A percentile compares a stretch with the other conserved stretches of the same genome.
These are phyloP conservation scores for Debaryomycetaceae sp. DNA, from an alignment of 1,139 yeast genomes.

Conservation along the genomic window DNA sequence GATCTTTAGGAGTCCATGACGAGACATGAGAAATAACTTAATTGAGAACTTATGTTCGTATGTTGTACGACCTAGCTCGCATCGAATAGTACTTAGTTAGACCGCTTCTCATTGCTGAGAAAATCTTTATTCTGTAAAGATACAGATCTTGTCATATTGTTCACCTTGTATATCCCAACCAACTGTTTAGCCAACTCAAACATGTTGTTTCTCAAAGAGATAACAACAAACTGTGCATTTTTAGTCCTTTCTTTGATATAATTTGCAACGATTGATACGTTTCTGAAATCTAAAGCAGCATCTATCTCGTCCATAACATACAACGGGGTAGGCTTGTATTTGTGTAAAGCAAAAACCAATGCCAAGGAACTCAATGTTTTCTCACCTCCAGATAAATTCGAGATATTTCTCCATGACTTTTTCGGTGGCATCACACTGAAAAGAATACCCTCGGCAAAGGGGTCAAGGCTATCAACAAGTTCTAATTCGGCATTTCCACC, in stretches of 20 bases:
- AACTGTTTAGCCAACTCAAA: constrained; percentile 91
- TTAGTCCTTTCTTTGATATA: constrained; percentile 93
- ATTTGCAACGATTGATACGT: constrained; percentile 95
- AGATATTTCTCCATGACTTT: constrained; percentile 94
- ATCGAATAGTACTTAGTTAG: too few relatives aligned
- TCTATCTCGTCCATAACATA: constrained; percentile 99
- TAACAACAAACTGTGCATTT: constrained; percentile 95
- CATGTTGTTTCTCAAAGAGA: constrained; percentile 94
- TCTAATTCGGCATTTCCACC: constrained; percentile 99
- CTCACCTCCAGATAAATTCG: constrained; percentile 96
- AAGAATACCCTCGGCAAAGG: constrained; percentile 95
- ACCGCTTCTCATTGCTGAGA: constrained; percentile 1
- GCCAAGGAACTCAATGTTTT: constrained; percentile 95
- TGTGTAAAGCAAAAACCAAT: constrained; percentile 92
- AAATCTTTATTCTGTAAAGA: constrained; percentile 66
- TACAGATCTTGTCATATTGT: constrained; percentile 85
- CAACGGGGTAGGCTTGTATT: constrained; percentile 93
- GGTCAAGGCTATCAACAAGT: constrained; percentile 91
- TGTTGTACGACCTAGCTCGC: too few relatives aligned
- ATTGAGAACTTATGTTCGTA: too few relatives aligned
- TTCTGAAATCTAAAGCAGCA: constrained; percentile 96
- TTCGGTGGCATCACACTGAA: constrained; percentile 99
- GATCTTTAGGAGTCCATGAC: not conserved
- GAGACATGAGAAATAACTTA: too few relatives aligned
- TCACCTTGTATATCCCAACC: constrained; percentile 92